Base-by-base conservation (phyloP, 345 rosid species). In the Orychophragmus violaceus region DNA sequence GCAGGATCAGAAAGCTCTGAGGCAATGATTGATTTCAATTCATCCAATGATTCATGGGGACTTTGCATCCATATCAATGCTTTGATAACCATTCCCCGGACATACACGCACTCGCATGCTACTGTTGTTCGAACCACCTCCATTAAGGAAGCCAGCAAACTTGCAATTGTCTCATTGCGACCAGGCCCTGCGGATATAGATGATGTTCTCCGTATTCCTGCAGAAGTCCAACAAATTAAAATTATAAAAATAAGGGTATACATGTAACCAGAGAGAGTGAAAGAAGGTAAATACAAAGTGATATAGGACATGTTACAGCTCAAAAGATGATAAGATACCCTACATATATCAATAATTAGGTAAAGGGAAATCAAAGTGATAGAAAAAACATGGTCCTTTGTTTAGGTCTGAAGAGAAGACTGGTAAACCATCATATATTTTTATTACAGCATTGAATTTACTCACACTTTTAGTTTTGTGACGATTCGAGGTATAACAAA, bases 41-140 rank as follows among this genome's bases (percentile, higher is more conserved):
- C 99, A 74, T 91, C 97, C 75, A 90, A 84, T 8, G 99, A 82
- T 79, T 90, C 99, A 75, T 82, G 80, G 5, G 97, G 95, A 76
- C 89, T 87, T 85, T 94, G 99, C 97, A 94, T 94, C 99, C 99
- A 94, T 77, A 94, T 90, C 88, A 94, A 82, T 70, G 97, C 97
- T 83, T 94, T 94, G 82, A 94, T 84, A 62, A 94, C 97, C 96
- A 94, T 90, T 63, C 89, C 96, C 69, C 99, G 89, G 73, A 94
- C 92, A 82, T 87, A 94, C 60, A 94, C 97, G 66, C 99, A 94
- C 77, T 94, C 99, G 36, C 99, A 94, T 61, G 99, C 99, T 44
- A 94, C 96, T 62, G 99, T 94, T 76, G 99, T 94, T 64, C 99
- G 84, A 58, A 94, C 99, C 18, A 94, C 96, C 83, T 94, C 99